phyloP scores from a whole-genome alignment of 305 asterid species.

The Fraxinus albicans region DNA sequence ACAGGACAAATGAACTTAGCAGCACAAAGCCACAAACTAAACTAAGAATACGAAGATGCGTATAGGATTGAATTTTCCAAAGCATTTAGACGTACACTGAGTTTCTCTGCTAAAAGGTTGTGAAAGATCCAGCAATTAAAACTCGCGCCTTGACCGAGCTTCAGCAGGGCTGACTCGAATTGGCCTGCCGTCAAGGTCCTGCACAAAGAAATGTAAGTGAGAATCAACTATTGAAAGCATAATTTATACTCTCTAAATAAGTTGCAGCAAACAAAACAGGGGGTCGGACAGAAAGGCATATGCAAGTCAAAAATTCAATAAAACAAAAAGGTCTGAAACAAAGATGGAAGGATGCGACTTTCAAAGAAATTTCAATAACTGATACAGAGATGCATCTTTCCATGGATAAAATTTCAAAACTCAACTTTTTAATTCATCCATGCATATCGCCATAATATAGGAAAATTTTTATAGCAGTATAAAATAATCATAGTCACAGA shows the following conservation, averaged over 20 bases:
- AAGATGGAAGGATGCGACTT: neutral
- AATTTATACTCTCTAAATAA: neutral
- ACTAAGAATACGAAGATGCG: neutral
- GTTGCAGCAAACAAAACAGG: slow-evolving; percentile 1
- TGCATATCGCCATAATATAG: neutral
- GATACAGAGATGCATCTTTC: neutral
- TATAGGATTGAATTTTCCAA: neutral
- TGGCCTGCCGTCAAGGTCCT: slow-evolving; percentile 83
- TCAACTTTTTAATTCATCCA: neutral
- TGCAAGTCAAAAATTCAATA: neutral
- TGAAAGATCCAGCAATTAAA: slow-evolving; percentile 20
- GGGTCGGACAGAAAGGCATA: neutral
- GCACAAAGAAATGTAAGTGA: slow-evolving; percentile 21
- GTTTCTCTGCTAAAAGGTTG: slow-evolving; percentile 6
- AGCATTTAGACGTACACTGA: slow-evolving; percentile 13
- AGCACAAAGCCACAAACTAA: neutral
- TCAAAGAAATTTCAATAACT: neutral
- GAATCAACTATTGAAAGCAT: neutral
- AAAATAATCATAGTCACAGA: neutral
- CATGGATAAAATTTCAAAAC: neutral
- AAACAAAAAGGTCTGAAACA: neutral
- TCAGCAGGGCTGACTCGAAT: slow-evolving; percentile 86
- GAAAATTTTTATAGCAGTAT: neutral
- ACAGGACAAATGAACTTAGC: neutral
- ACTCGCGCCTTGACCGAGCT: slow-evolving; percentile 62